A percentile compares a stretch with the other conserved stretches of the same genome.
Evolutionary conservation across 495 filamentous ascomycete species (phyloP).

Genomic region (Ascodesmis nigricans): DNA sequence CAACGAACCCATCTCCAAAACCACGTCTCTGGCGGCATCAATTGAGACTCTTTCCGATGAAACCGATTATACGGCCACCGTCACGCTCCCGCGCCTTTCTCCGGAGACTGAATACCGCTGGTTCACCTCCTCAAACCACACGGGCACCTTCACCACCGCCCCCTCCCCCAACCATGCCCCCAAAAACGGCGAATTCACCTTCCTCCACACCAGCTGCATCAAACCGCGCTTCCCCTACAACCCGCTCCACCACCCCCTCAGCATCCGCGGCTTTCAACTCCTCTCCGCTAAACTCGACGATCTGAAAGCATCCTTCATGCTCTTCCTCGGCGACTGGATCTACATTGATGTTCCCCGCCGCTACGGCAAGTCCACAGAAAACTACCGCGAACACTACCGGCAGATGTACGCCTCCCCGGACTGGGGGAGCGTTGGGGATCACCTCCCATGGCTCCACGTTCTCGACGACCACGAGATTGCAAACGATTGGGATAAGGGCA

Average conservation of each 20-base stretch:
- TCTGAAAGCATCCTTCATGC: constrained; percentile 51
- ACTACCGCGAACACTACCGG: constrained; percentile 73
- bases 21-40: constrained; percentile 14
- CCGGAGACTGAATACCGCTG: constrained; percentile 55
- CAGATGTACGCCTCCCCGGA: constrained; percentile 84
- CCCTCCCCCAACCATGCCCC: constrained; percentile 39
- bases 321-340: constrained; percentile 98
- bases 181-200: constrained; percentile 49
- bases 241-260: constrained; percentile 54
- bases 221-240: constrained; percentile 78
- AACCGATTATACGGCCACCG: constrained; percentile 57
- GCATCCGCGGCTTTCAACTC: constrained; percentile 54
- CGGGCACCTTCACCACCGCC: constrained; percentile 53
- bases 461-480: constrained; percentile 89
- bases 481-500: constrained; percentile 70
- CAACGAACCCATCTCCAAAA: constrained; percentile 23
- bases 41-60: constrained; percentile 34
- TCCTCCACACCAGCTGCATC: constrained; percentile 77
- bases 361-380: constrained; percentile 44
- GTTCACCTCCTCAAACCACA: constrained; percentile 58
- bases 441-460: constrained; percentile 88
- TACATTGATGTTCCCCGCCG: constrained; percentile 74
- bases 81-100: constrained; percentile 34
- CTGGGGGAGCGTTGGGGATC: constrained; percentile 43
- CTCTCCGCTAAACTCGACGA: constrained; percentile 29